Conservation (phyloP, 345 rosid genomes). For the Atalantia buxifolia region DNA sequence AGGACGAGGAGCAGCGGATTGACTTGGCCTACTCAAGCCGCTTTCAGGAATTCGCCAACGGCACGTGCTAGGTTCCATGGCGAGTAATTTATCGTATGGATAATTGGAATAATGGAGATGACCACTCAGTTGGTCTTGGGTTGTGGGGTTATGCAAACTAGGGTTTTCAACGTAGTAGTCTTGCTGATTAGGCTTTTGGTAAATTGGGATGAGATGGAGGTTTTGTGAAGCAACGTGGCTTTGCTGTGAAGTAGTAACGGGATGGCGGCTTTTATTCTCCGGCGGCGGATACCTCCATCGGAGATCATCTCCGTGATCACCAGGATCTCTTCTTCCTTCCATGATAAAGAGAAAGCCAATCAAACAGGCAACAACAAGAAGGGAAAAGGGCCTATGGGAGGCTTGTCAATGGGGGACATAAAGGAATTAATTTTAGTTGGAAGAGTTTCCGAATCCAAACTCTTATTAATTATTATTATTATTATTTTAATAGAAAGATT, state of each 20-base stretch:
- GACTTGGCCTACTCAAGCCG: neutral
- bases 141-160: neutral
- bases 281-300: neutral
- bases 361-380: neutral
- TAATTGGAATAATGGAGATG: neutral
- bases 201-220: too few species aligned
- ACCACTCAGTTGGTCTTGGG: neutral
- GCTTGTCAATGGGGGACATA: neutral
- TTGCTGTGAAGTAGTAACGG: neutral
- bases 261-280: neutral
- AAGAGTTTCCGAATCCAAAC: too few species aligned
- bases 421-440: too few species aligned
- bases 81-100: neutral
- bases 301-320: neutral
- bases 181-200: neutral
- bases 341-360: neutral
- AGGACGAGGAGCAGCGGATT: neutral
- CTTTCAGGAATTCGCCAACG: neutral
- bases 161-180: neutral
- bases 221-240: neutral
- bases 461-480: too few species aligned
- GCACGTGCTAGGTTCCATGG: neutral
- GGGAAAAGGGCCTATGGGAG: neutral
- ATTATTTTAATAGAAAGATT: neutral
- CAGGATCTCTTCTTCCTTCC: neutral